A percentile compares a stretch with the other conserved stretches of the same genome.
phyloP scores from a whole-genome alignment of 2,329 filamentous ascomycete species.

The Diaporthe longicolla region DNA sequence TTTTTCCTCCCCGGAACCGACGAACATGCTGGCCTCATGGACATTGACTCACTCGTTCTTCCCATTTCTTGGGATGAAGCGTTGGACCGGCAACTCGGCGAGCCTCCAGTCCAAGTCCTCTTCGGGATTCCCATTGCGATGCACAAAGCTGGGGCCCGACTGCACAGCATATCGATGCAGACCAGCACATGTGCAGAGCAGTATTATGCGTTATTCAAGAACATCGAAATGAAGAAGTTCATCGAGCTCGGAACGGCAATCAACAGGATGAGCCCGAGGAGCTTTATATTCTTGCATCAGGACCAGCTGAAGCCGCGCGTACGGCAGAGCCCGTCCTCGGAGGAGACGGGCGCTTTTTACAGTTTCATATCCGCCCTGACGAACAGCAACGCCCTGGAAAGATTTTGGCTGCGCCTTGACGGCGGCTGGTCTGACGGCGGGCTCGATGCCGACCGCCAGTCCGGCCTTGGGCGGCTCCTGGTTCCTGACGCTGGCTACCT shows the following conservation, averaged over 20 bases:
- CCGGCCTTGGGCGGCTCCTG: neutral
- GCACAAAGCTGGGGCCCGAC: neutral
- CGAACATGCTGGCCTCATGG: conserved; percentile 29
- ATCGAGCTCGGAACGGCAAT: conserved; percentile 14
- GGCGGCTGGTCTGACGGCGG: conserved; percentile 31
- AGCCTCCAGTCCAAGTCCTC: conserved; percentile 12
- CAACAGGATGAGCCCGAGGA: conserved; percentile 21
- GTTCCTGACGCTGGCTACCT: neutral
- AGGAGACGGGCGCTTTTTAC: conserved; percentile 21
- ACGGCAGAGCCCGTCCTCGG: neutral
- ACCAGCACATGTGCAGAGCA: conserved; percentile 30
- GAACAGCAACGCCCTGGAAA: conserved; percentile 29
- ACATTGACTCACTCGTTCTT: conserved; percentile 32
- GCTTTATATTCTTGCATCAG: conserved; percentile 34
- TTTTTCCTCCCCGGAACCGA: neutral
- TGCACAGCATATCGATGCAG: conserved; percentile 35
- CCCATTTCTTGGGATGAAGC: conserved; percentile 39
- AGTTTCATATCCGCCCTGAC: conserved; percentile 34
- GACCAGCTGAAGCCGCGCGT: neutral
- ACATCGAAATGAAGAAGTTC: neutral
- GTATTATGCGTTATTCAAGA: conserved; percentile 23
- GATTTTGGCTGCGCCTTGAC: conserved; percentile 33
- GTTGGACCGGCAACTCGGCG: neutral
- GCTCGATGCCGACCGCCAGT: neutral
- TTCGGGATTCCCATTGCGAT: conserved; percentile 27